Evolutionary conservation across 352 stramenopile species (phyloP), one percentile per base, ranked within the genome.

Genomic region (Albugo laibachii): DNA sequence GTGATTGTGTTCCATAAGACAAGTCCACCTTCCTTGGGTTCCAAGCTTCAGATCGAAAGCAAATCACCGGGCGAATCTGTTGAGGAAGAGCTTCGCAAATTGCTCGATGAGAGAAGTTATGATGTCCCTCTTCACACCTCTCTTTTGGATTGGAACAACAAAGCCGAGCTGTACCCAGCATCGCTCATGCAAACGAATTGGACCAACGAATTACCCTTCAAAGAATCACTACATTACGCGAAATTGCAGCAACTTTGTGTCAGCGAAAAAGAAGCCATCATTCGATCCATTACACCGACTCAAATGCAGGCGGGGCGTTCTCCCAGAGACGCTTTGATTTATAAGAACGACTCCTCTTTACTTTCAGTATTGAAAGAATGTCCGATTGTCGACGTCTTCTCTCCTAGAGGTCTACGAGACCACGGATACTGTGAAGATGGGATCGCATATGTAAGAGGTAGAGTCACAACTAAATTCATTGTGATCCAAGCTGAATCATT

Each of bases 381-480:
- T 45, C 54, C 66, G 0, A 68, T 78, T 48, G 53, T 83, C n/a
- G 71, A 82, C 36, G 61, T 84, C 40, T 84, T 72, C 57, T 47
- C 77, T 19, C 66, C 71, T 0, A 5, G 40, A 8, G 59, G 55
- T n/a, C 53, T 81, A 13, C 64, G 69, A 13, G 57, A 50, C 15
- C 61, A 74, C 37, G 69, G 71, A 27, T 84, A 84, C 56, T 84
- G 71, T 54, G 71, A 84, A 40, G 71, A 84, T 43, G 61, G 59
- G 5, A 57, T 65, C 19, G 71, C 61, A 5, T 84, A 82, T 47
- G 59, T 68, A 5, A 78, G 80, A 36, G 78, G 66, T 80, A 59
- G 13, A 62, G 8, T 31, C 24, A n/a, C 24, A 10, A 31, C 24
- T 31, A 31, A n/a, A n/a, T n/a, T n/a, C n/a, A n/a, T n/a, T n/a